Evolutionary conservation across 768 basidiomycete genomes (phyloP).

Genomic region (Pulveroboletus sp.): DNA sequence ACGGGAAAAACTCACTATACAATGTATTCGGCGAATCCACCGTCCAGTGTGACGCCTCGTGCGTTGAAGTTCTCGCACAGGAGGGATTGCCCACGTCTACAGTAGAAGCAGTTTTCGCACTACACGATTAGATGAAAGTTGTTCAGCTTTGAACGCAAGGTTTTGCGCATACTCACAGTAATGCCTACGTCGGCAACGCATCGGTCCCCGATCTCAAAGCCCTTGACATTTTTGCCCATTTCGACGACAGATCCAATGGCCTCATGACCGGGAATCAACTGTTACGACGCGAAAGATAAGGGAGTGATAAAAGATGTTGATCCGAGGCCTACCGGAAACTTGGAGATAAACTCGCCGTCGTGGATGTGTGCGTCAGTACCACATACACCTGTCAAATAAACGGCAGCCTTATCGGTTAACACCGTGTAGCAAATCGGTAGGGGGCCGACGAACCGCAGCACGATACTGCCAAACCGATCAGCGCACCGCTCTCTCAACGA

Average conservation of each 20-base stretch:
- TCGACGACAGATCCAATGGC: constrained; percentile 71
- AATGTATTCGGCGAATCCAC: constrained; percentile 90
- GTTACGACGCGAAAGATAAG: constrained; percentile 10
- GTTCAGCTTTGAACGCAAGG: neutral
- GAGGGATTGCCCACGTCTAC: constrained; percentile 77
- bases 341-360: constrained; percentile 63
- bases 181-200: constrained; percentile 80
- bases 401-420: neutral
- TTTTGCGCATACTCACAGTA: constrained; percentile 44
- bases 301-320: constrained; percentile 17
- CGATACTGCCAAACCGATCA: constrained; percentile 30
- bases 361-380: constrained; percentile 67
- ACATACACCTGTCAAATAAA: constrained; percentile 43
- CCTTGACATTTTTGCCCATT: constrained; percentile 77
- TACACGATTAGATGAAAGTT: constrained; percentile 24
- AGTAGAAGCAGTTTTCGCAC: constrained; percentile 88
- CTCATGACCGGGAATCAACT: constrained; percentile 76
- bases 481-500: neutral
- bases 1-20: constrained; percentile 55
- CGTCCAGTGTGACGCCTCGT: constrained; percentile 75
- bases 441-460: constrained; percentile 38
- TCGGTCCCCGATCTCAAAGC: constrained; percentile 74
- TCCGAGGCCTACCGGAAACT: constrained; percentile 45
- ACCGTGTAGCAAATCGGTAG: neutral
- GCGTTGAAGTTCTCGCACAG: constrained; percentile 85